Conservation (phyloP, 2,329 filamentous ascomycete species). For the Byssothecium circinans region DNA sequence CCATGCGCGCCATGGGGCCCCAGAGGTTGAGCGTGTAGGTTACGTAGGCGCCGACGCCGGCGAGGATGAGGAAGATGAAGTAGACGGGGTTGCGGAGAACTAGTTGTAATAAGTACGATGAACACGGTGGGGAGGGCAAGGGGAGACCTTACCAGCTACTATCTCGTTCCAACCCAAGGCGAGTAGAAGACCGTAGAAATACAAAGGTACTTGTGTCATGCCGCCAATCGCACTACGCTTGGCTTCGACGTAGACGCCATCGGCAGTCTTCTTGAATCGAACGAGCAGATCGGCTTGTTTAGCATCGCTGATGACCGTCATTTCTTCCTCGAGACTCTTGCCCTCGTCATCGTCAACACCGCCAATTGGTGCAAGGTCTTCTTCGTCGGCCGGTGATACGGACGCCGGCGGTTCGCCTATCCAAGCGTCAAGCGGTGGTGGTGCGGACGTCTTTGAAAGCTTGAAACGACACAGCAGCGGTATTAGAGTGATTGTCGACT, state of each 20-base stretch:
- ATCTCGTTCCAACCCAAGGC: constrained; percentile 99
- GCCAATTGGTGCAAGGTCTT: constrained; percentile 84
- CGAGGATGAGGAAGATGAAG: constrained; percentile 82
- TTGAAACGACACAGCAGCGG: constrained; percentile 85
- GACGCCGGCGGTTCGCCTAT: constrained; percentile 76
- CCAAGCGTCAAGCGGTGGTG: constrained; percentile 82
- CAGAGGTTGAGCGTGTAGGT: constrained; percentile 94
- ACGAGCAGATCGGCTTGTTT: constrained; percentile 91
- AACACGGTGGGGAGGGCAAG: neutral
- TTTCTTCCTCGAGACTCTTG: constrained; percentile 93
- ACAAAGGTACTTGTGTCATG: constrained; percentile 88
- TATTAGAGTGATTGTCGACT: constrained; percentile 88
- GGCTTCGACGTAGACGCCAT: constrained; percentile 96
- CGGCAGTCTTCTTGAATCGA: constrained; percentile 96
- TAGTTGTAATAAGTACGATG: constrained; percentile 44
- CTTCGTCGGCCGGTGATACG: constrained; percentile 80
- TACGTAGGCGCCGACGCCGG: constrained; percentile 77
- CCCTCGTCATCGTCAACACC: constrained; percentile 94
- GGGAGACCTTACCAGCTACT: constrained; percentile 71
- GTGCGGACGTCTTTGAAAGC: constrained; percentile 70
- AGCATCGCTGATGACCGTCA: constrained; percentile 86
- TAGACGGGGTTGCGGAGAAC: constrained; percentile 92
- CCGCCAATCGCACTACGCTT: constrained; percentile 96
- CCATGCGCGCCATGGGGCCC: constrained; percentile 94
- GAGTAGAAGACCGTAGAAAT: constrained; percentile 88